Base-by-base conservation (phyloP, 352 stramenopile species). In the Pythium phragmitis region DNA sequence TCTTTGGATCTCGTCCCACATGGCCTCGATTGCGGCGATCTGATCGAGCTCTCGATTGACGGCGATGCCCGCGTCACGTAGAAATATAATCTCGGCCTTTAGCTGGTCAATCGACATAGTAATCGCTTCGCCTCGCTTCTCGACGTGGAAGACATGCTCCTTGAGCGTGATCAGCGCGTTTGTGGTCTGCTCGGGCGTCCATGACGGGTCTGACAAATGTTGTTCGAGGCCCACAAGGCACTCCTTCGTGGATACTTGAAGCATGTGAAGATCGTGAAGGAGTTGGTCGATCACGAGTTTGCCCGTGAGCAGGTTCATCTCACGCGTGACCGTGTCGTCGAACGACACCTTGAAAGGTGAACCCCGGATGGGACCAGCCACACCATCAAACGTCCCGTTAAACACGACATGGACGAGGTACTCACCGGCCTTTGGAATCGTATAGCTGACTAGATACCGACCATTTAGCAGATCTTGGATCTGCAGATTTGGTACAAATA, bases 361-460 rank as follows among this genome's bases (percentile, higher is more conserved):
- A n/a, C 92, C 89, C 11, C 88, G 88, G 54, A 98, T 96, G 16
- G 65, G 59, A 9, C 96, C 96, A 6, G 82, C 70, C 13, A 81
- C 79, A 6, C 94, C 95, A 49, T 90, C 80, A 65, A 98, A 98
- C 13, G 92, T 98, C 0, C 96, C 96, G 26, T 84, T 72, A 60
- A 98, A 98, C n/a, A 88, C 60, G 21, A 99, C 84, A 47, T 77
- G 60, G 14, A 99, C 69, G 16, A 78, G 73, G 67, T 98, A 98
- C 33, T 89, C 79, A 21, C 94, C 94, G 6, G 85, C 68, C 30
- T 75, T 81, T 11, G 87, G 83, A 41, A 92, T 76, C 11, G 72
- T 96, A 67, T 97, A 99, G 41, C 82, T 94, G 39, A 99, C 92
- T 19, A 94, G 65, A 67, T 99, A 98, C 17, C 86, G 95, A n/a